Evolutionary conservation across 768 basidiomycete genomes (phyloP).

Genomic region (Lyophyllum atratum): DNA sequence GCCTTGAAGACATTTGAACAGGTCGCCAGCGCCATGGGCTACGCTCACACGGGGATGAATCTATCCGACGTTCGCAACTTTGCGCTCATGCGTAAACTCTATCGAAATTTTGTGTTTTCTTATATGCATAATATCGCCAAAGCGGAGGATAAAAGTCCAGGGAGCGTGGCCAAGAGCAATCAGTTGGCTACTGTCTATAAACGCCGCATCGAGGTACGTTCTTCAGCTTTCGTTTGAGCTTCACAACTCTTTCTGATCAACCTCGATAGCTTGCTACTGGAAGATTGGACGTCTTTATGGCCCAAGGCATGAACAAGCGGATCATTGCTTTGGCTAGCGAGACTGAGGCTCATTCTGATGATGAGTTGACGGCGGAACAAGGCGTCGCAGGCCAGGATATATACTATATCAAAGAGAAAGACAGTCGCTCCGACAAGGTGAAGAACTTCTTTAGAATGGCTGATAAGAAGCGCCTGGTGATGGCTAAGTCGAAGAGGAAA

Average conservation of each 20-base stretch:
- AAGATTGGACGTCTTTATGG: conserved; percentile 4
- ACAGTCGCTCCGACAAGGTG: conserved; percentile 2
- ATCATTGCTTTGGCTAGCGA: conserved; percentile 3
- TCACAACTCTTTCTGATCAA: not conserved
- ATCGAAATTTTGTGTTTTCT: conserved; percentile 18
- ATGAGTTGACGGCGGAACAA: conserved; percentile 6
- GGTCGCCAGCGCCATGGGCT: conserved; percentile 3
- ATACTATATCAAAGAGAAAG: conserved; percentile 10
- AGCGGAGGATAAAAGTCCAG: conserved; percentile 13
- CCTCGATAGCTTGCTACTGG: conserved; percentile 4
- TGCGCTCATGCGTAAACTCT: conserved; percentile 14
- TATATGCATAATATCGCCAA: conserved; percentile 14
- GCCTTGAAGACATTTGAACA: conserved; percentile 15
- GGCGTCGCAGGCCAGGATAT: conserved; percentile 1
- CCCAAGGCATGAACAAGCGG: conserved; percentile 1
- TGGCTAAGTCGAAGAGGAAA: not conserved
- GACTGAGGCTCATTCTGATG: conserved; percentile 10
- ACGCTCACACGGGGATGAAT: conserved; percentile 8
- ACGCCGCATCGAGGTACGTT: not conserved
- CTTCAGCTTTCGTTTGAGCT: not conserved
- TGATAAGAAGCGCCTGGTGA: not conserved
- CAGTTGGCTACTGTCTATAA: conserved; percentile 3
- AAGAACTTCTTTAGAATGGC: conserved; percentile 8
- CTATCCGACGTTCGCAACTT: conserved; percentile 2
- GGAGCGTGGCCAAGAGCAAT: conserved; percentile 3